A percentile compares a stretch with the other conserved stretches of the same genome.
Evolutionary conservation across 495 filamentous ascomycete species (phyloP).

Genomic region (Penicillium desertorum): DNA sequence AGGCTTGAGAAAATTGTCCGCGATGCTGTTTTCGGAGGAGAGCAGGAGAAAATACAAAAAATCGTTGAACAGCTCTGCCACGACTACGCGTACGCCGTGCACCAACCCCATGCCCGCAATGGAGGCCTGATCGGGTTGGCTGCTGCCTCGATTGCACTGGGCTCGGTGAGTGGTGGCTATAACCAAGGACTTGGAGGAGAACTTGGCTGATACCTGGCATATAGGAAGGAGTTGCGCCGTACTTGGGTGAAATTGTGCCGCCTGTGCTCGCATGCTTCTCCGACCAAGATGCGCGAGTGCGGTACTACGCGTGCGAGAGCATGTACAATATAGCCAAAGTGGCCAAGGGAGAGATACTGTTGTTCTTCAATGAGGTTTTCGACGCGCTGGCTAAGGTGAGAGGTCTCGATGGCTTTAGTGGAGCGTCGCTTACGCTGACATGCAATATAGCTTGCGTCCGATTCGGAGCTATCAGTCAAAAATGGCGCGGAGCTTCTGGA

Average conservation of each 20-base stretch:
- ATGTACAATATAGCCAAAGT: constrained; percentile 99
- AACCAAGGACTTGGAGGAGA: background rate
- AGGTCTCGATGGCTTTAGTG: background rate
- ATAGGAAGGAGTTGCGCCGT: constrained; percentile 82
- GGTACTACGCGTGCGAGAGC: constrained; percentile 99
- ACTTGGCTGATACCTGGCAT: constrained; percentile 26
- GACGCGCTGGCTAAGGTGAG: constrained; percentile 92
- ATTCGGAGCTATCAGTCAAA: constrained; percentile 95
- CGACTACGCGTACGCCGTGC: constrained; percentile 95
- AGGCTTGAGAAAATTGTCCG: constrained; percentile 91
- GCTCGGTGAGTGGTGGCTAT: constrained; percentile 63
- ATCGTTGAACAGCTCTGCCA: constrained; percentile 96
- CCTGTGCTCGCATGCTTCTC: constrained; percentile 98
- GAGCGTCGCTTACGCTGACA: constrained; percentile 9
- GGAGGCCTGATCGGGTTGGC: constrained; percentile 95
- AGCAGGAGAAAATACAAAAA: constrained; percentile 73
- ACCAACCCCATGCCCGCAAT: constrained; percentile 96
- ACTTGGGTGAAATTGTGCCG: constrained; percentile 89
- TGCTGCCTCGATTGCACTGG: constrained; percentile 93
- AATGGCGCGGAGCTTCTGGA: constrained; percentile 97
- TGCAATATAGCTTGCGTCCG: constrained; percentile 75
- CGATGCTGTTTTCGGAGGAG: constrained; percentile 71
- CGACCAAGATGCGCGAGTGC: constrained; percentile 95
- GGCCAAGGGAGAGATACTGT: constrained; percentile 92
- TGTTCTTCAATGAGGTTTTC: constrained; percentile 98